A percentile compares a stretch with the other conserved stretches of the same genome.
Evolutionary conservation across 2,329 filamentous ascomycete species (phyloP).

Genomic region (Cyanodermella asteris): DNA sequence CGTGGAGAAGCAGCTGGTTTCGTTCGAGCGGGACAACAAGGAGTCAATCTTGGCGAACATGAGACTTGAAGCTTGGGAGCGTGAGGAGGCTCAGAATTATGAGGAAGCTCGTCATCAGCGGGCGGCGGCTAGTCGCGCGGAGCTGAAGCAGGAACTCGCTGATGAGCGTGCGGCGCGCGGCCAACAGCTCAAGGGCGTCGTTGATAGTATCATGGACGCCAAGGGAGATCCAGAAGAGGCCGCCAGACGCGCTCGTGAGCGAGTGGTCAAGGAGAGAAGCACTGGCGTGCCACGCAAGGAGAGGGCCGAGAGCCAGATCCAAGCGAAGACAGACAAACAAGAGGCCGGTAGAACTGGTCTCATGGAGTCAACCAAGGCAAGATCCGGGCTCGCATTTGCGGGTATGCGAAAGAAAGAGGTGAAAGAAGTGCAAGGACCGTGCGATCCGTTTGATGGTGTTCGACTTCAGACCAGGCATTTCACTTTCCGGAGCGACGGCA

Average conservation of each 20-base stretch:
- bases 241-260: constrained; percentile 29
- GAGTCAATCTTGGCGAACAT: constrained; percentile 31
- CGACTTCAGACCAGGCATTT: constrained; percentile 48
- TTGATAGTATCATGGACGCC: constrained; percentile 45
- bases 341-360: constrained; percentile 15
- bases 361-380: constrained; percentile 13
- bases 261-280: constrained; percentile 53
- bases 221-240: constrained; percentile 36
- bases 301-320: constrained; percentile 26
- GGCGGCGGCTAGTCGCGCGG: constrained; percentile 37
- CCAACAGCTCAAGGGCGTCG: constrained; percentile 43
- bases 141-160: constrained; percentile 45
- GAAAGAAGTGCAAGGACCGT: constrained; percentile 47
- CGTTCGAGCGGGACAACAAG: constrained; percentile 53
- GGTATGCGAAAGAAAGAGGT: constrained; percentile 14
- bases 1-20: constrained; percentile 35
- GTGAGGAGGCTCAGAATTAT: constrained; percentile 21
- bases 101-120: constrained; percentile 43
- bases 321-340: constrained; percentile 23
- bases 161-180: constrained; percentile 44
- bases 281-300: too few species aligned
- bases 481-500: constrained; percentile 35
- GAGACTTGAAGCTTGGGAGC: constrained; percentile 25
- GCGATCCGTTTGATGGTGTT: constrained; percentile 72
- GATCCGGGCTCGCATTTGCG: constrained; percentile 2